Conservation (phyloP, 352 stramenopile genomes). For the Phytophthora pistaciae region DNA sequence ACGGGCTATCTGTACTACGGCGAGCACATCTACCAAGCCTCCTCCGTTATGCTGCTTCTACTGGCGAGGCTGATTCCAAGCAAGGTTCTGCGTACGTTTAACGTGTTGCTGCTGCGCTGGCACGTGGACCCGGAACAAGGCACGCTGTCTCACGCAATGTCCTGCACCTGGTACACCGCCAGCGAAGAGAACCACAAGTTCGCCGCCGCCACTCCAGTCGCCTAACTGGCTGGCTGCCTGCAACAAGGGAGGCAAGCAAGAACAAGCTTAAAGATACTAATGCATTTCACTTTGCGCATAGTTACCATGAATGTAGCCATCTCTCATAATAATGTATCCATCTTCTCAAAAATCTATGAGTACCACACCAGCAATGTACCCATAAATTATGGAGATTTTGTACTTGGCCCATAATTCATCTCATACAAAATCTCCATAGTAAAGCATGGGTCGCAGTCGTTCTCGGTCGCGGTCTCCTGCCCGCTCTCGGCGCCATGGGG, state of each 20-base stretch:
- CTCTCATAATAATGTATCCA: neutral
- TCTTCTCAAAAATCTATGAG: neutral
- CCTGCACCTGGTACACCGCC: constrained; percentile 17
- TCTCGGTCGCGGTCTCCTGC: constrained; percentile 17
- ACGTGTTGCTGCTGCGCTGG: constrained; percentile 30
- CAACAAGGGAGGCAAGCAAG: too few species aligned
- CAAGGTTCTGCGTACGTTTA: constrained; percentile 27
- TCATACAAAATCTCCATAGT: neutral
- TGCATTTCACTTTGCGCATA: too few species aligned
- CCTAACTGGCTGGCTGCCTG: neutral
- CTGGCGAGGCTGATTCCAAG: constrained; percentile 18
- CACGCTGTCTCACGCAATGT: constrained; percentile 1
- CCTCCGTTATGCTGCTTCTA: constrained; percentile 19
- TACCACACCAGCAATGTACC: neutral
- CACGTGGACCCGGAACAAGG: constrained; percentile 2
- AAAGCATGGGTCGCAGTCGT: constrained; percentile 23
- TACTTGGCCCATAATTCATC: too few species aligned
- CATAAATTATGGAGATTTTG: too few species aligned
- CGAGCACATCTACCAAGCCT: constrained; percentile 26
- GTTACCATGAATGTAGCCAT: too few species aligned
- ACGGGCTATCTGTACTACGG: constrained; percentile 24
- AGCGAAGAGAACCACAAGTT: neutral
- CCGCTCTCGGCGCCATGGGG: constrained; percentile 31
- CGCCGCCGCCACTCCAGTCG: constrained; percentile 3
- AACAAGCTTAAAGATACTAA: too few species aligned